Conservation (phyloP, 2,329 filamentous ascomycete genomes). For the Colletotrichum tanaceti region DNA sequence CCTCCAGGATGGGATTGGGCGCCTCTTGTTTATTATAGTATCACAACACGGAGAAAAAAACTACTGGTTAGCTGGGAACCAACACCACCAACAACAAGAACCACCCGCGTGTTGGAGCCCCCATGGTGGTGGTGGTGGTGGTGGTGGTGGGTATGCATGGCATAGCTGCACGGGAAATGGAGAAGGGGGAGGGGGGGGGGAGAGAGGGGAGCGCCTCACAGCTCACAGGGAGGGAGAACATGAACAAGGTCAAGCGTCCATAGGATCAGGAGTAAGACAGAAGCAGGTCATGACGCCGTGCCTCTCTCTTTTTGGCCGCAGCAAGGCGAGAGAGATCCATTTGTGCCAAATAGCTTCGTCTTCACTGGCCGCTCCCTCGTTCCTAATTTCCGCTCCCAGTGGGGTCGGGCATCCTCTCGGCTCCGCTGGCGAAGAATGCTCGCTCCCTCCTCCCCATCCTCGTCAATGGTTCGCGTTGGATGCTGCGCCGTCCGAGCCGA, state of each 20-base stretch:
- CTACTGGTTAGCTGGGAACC: slow-evolving; percentile 2
- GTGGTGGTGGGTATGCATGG: slow-evolving; percentile 15
- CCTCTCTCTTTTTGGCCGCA: slow-evolving; percentile 8
- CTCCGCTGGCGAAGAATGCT: slow-evolving; percentile 20
- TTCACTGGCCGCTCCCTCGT: slow-evolving; percentile 16
- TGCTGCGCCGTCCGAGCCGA: slow-evolving; percentile 9
- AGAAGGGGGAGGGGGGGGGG: neutral
- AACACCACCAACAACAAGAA: neutral
- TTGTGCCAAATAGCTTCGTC: slow-evolving; percentile 31
- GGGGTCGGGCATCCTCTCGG: slow-evolving; percentile 22
- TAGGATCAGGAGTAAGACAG: slow-evolving; percentile 5
- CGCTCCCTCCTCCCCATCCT: slow-evolving; percentile 19
- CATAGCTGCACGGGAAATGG: neutral
- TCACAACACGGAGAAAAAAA: neutral
- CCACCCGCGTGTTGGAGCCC: neutral
- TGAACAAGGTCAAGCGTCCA: no score
- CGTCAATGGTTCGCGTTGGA: neutral
- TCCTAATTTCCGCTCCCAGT: slow-evolving; percentile 34
- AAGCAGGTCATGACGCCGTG: slow-evolving; percentile 14
- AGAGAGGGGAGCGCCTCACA: neutral
- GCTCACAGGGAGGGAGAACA: neutral
- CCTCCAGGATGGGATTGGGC: slow-evolving; percentile 9
- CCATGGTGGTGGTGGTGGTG: no score
- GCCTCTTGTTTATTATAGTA: slow-evolving; percentile 35
- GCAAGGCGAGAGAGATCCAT: slow-evolving; percentile 20